Conservation (phyloP, 163 green algal genomes). For the Chloroidium sp. region DNA sequence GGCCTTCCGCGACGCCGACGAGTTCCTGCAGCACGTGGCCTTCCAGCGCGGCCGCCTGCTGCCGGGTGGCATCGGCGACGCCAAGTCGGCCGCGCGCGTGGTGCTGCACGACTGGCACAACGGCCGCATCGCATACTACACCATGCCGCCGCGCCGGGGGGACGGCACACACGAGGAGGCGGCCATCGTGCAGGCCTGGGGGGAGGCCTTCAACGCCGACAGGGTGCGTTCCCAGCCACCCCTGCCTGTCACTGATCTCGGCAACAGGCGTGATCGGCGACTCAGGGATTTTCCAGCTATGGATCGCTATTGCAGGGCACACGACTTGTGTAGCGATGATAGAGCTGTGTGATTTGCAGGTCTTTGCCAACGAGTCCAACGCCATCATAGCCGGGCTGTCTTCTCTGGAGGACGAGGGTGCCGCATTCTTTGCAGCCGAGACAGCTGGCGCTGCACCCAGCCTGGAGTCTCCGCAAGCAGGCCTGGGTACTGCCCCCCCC, state of each 20-base stretch:
- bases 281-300: background rate
- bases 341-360: too few species aligned
- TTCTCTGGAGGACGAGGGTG: too few species aligned
- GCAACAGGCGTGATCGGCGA: background rate
- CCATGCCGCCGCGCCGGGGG: constrained; percentile 57
- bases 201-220: constrained; percentile 71
- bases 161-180: constrained; percentile 51
- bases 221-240: constrained; percentile 2
- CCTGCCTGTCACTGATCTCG: background rate
- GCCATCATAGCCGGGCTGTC: too few species aligned
- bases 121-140: constrained; percentile 93
- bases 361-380: too few species aligned
- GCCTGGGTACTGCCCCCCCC: too few species aligned
- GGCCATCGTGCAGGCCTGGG: constrained; percentile 55
- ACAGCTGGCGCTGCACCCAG: too few species aligned
- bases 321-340: too few species aligned
- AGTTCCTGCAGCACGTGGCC: constrained; percentile 77
- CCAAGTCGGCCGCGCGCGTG: background rate
- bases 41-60: constrained; percentile 72
- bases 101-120: constrained; percentile 86
- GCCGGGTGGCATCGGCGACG: constrained; percentile 57
- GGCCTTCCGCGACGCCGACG: constrained; percentile 50
- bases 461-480: too few species aligned
- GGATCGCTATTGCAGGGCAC: too few species aligned
- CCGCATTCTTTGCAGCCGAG: too few species aligned